Percentiles rank a stretch among this genome's conserved stretches.
Evolutionary conservation across 805 yeast species (phyloP).

Genomic region (Candida nanaspora): DNA sequence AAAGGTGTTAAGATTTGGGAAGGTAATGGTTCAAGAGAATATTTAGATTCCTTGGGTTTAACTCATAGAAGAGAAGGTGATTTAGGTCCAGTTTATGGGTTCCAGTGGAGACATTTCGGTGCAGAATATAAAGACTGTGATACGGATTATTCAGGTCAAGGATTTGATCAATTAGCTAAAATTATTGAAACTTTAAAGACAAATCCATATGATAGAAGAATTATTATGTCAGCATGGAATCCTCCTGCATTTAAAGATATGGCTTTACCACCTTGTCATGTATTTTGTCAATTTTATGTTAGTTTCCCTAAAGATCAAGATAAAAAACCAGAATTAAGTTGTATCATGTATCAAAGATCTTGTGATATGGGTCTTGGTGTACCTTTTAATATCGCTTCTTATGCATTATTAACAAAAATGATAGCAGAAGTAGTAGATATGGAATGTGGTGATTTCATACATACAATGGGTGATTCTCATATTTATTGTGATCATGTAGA

Average conservation of each 20-base stretch:
- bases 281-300: constrained; percentile 91
- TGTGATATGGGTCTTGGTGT: constrained; percentile 99
- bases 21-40: constrained; percentile 94
- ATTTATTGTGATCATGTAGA: constrained; percentile 91
- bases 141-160: constrained; percentile 79
- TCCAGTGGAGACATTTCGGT: constrained; percentile 99
- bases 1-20: constrained; percentile 98
- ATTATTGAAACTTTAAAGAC: constrained; percentile 73
- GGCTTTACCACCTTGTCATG: constrained; percentile 99
- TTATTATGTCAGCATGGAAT: constrained; percentile 96
- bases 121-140: constrained; percentile 86
- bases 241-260: constrained; percentile 89
- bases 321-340: constrained; percentile 63
- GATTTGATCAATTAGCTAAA: constrained; percentile 82
- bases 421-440: constrained; percentile 91
- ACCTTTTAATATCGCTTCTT: constrained; percentile 96
- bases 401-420: constrained; percentile 88
- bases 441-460: constrained; percentile 94
- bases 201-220: constrained; percentile 91
- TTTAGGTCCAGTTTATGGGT: constrained; percentile 96
- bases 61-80: constrained; percentile 83
- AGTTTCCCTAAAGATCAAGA: constrained; percentile 52
- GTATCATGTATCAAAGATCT: constrained; percentile 92
- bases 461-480: constrained; percentile 95
- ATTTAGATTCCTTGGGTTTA: constrained; percentile 76